Evolutionary conservation across 441 rosid species (phyloP).

Genomic region (Erysimum cheiri): DNA sequence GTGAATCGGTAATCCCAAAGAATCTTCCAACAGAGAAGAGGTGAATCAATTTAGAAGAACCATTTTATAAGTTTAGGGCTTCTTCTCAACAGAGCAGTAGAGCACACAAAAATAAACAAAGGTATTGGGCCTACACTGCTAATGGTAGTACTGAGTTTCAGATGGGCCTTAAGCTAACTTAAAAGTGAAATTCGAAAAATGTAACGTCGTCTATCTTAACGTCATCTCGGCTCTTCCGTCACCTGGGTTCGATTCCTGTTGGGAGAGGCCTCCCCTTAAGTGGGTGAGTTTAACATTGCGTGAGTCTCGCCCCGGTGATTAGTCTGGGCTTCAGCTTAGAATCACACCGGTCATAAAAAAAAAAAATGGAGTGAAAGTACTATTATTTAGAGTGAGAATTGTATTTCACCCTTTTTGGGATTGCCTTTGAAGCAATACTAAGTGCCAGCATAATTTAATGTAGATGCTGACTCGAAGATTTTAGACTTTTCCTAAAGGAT

Average conservation of each 20-base stretch:
- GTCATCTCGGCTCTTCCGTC: too few species aligned
- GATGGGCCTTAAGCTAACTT: background rate
- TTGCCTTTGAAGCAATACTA: conserved; percentile 16
- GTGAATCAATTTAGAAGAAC: background rate
- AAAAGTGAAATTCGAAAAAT: background rate
- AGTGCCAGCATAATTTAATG: conserved; percentile 1
- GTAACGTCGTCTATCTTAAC: background rate
- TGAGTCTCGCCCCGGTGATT: too few species aligned
- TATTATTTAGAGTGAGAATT: too few species aligned
- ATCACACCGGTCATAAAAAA: too few species aligned
- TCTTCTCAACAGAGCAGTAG: background rate
- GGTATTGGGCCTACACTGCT: conserved; percentile 10
- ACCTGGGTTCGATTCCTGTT: too few species aligned
- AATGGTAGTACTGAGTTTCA: background rate
- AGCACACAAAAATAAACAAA: background rate
- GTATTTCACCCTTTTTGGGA: background rate
- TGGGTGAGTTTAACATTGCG: background rate
- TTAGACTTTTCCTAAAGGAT: conserved; percentile 25
- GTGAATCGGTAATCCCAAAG: too few species aligned
- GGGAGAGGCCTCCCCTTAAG: too few species aligned
- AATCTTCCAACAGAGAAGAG: background rate
- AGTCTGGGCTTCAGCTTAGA: too few species aligned
- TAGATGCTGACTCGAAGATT: conserved; percentile 20
- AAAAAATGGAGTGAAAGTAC: background rate
- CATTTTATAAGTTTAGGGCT: too few species aligned